Base-by-base conservation (phyloP, 768 basidiomycete genomes). In the Crucibulum laeve region DNA sequence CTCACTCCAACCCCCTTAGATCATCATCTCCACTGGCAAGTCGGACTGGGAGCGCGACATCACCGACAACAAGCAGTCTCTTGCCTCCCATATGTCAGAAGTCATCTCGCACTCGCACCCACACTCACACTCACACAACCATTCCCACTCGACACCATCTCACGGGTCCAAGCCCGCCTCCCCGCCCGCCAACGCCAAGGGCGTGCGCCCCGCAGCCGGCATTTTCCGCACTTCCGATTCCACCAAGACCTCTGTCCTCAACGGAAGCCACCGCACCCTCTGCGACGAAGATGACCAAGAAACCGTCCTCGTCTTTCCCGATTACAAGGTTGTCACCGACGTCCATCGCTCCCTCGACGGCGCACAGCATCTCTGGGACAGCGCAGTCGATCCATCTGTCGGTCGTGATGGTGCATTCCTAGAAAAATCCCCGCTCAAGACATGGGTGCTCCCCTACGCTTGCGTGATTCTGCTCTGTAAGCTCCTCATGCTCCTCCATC, bases 21-120 rank as follows among this genome's bases (percentile, higher is more conserved):
- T 95, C 25, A 71, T 97, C 25, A 87, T 97, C 42, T 93, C 90
- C 1, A 95, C 92, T 0, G 91, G 91, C 4, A 83, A 87, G 63
- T 73, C 81, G 15, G 91, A 98, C 66, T 97, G 94, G 94, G 77
- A 80, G 28, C 71, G 73, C 32, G 83, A 92, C 33, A 80, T 97
- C 46, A 85, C 86, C 2, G 77, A 83, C 45, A 84, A 78, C 21
- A 66, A 73, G 19, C 77, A 74, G 38, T 80, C 85, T 4, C 78
- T 98, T 19, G 88, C 93, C 4, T 73, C 80, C 47, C 63, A 77
- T 65, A 55, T 84, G 53, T 49, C 62, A 19, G 58, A 63, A 28
- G 65, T 72, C 24, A 59, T 63, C 42, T 52, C 54, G 21, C 50
- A 51, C 30, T 51, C 60, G 47, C 43, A 49, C 33, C 43, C 8